Evolutionary conservation across 768 basidiomycete species (phyloP).

Genomic region (Tubosaeta sp.): DNA sequence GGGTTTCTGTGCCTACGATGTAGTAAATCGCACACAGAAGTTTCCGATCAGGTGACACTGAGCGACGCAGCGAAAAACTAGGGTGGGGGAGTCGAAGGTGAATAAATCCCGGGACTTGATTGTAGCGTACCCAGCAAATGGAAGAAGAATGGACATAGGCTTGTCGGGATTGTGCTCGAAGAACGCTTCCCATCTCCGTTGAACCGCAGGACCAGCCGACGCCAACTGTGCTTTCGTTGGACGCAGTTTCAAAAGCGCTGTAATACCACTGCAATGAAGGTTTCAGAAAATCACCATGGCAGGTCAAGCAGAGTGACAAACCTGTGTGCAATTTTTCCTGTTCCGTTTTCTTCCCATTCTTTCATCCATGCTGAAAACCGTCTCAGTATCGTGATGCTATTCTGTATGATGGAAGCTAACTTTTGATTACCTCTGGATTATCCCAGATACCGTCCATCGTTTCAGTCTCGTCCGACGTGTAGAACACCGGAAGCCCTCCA

Average conservation of each 20-base stretch:
- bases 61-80: slow-evolving; percentile 10
- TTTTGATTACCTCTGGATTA: slow-evolving; percentile 1
- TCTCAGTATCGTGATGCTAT: no score
- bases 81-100: neutral
- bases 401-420: no score
- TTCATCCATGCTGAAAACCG: slow-evolving; percentile 20
- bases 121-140: slow-evolving; percentile 37
- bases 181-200: slow-evolving; percentile 46
- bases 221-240: neutral
- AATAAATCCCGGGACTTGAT: neutral
- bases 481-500: slow-evolving; percentile 5
- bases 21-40: slow-evolving; percentile 23
- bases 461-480: slow-evolving; percentile 39
- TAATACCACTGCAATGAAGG: neutral
- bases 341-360: slow-evolving; percentile 37
- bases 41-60: slow-evolving; percentile 18
- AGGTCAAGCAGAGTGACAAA: neutral
- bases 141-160: slow-evolving; percentile 43
- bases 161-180: slow-evolving; percentile 52
- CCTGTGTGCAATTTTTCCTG: slow-evolving; percentile 29
- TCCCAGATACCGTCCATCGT: slow-evolving; percentile 48
- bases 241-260: neutral
- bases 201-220: slow-evolving; percentile 27
- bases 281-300: neutral
- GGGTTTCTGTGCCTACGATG: no score